phyloP scores from a whole-genome alignment of 2,329 filamentous ascomycete genomes.

The Epichloe hybrida region DNA sequence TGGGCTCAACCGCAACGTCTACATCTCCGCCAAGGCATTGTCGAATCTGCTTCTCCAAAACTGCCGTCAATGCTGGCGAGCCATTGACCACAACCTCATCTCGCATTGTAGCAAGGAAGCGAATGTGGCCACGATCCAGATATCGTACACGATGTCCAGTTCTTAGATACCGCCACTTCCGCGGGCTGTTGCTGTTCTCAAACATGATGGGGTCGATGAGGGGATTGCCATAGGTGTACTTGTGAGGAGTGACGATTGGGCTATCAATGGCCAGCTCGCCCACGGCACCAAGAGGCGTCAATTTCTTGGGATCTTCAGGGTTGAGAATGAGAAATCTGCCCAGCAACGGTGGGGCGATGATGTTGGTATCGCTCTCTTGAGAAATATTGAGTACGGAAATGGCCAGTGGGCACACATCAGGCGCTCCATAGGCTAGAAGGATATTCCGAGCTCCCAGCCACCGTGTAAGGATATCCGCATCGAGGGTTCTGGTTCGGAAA shows the following conservation, averaged over 20 bases:
- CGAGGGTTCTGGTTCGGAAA: slow-evolving; percentile 35
- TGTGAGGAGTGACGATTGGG: slow-evolving; percentile 20
- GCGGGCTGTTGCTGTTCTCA: slow-evolving; percentile 12
- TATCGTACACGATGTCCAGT: slow-evolving; percentile 38
- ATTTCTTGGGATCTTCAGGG: slow-evolving; percentile 33
- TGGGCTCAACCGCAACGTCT: slow-evolving; percentile 35
- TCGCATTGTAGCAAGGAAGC: slow-evolving; percentile 30
- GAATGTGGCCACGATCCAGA: slow-evolving; percentile 32
- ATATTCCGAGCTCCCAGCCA: slow-evolving; percentile 33
- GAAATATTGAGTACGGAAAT: slow-evolving; percentile 33
- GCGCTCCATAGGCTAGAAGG: slow-evolving; percentile 36
- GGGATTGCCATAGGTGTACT: slow-evolving; percentile 19
- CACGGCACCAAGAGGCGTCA: slow-evolving; percentile 39
- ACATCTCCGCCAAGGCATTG: slow-evolving; percentile 31
- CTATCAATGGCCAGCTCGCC: slow-evolving; percentile 50
- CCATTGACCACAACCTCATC: slow-evolving; percentile 29
- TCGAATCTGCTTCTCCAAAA: slow-evolving; percentile 34
- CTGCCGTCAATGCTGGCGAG: slow-evolving; percentile 25
- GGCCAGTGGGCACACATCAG: slow-evolving; percentile 37
- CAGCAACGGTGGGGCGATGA: slow-evolving; percentile 33
- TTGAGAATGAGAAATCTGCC: slow-evolving; percentile 41
- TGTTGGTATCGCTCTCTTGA: slow-evolving; percentile 21
- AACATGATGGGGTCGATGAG: slow-evolving; percentile 12
- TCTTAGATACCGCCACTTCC: slow-evolving; percentile 28
- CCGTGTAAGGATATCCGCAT: slow-evolving; percentile 32